Conservation (phyloP, 305 asterid genomes). For the Fraxinus albicans region DNA sequence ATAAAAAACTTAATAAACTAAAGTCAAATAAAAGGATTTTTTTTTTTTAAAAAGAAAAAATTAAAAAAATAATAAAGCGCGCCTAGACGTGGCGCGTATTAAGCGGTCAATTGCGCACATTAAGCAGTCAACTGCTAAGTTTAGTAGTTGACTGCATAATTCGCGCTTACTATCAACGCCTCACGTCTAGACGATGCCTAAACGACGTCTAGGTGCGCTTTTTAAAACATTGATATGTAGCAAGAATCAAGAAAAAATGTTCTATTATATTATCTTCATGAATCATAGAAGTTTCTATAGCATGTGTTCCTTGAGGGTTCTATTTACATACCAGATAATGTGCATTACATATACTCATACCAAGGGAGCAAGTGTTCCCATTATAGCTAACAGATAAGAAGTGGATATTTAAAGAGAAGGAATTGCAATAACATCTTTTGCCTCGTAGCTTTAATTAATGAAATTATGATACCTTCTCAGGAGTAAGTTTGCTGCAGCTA, state of each 20-base stretch:
- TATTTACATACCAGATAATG: background rate
- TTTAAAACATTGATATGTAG: background rate
- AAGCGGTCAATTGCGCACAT: no score
- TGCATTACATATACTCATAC: background rate
- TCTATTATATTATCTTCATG: background rate
- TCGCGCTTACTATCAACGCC: no score
- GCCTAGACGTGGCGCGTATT: no score
- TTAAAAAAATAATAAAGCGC: no score
- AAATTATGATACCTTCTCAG: conserved; percentile 58
- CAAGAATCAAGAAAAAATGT: background rate
- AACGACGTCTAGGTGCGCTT: no score
- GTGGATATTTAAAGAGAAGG: background rate
- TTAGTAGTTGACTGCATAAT: no score
- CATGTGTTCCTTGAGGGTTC: background rate
- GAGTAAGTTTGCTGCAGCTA: conserved; percentile 60
- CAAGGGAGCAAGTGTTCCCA: background rate
- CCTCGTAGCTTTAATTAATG: background rate
- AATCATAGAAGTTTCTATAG: background rate
- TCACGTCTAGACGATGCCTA: no score
- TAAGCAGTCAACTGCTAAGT: no score
- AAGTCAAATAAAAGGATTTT: no score
- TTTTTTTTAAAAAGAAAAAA: no score
- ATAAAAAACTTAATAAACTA: no score
- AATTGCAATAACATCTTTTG: background rate
- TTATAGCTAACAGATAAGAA: background rate